Percentiles rank a stretch among this genome's conserved stretches.
Conservation (phyloP, 805 yeast genomes). For the Myxozyma neotropica region DNA sequence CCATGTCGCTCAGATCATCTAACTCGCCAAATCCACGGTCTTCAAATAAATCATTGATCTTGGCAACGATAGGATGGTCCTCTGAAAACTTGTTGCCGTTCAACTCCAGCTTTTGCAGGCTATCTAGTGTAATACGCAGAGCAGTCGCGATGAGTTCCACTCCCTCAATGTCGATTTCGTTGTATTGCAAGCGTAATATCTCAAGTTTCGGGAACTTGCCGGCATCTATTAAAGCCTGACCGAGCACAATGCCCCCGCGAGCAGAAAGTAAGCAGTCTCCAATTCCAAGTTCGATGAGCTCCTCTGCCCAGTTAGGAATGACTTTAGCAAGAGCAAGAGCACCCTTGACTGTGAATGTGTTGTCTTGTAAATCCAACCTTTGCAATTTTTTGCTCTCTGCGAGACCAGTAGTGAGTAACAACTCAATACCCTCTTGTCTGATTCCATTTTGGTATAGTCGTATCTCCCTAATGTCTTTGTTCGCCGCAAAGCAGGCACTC, state of each 20-base stretch:
- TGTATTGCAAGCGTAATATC: conserved; percentile 76
- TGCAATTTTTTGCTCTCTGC: conserved; percentile 60
- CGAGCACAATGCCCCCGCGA: conserved; percentile 66
- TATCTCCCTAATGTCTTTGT: conserved; percentile 65
- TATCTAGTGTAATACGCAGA: conserved; percentile 56
- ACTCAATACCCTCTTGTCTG: conserved; percentile 87
- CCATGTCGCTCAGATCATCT: conserved; percentile 92
- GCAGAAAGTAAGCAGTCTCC: conserved; percentile 87
- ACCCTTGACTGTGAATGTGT: conserved; percentile 79
- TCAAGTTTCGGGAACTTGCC: conserved; percentile 50
- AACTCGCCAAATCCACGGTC: conserved; percentile 77
- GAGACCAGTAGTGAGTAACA: conserved; percentile 73
- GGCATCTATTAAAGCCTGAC: conserved; percentile 43
- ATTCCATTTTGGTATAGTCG: conserved; percentile 95
- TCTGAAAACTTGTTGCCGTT: conserved; percentile 94
- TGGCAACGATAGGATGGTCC: conserved; percentile 70
- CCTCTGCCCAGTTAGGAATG: conserved; percentile 61
- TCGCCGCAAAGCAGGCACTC: conserved; percentile 82
- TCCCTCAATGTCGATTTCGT: conserved; percentile 74
- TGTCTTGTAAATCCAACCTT: conserved; percentile 87
- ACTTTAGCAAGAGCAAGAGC: conserved; percentile 64
- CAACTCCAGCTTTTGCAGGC: conserved; percentile 69
- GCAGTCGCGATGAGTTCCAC: conserved; percentile 61
- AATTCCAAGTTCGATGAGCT: conserved; percentile 74
- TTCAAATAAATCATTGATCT: conserved; percentile 63